Evolutionary conservation across 345 rosid genomes (phyloP).

Genomic region (Eucalyptus melliodora): DNA sequence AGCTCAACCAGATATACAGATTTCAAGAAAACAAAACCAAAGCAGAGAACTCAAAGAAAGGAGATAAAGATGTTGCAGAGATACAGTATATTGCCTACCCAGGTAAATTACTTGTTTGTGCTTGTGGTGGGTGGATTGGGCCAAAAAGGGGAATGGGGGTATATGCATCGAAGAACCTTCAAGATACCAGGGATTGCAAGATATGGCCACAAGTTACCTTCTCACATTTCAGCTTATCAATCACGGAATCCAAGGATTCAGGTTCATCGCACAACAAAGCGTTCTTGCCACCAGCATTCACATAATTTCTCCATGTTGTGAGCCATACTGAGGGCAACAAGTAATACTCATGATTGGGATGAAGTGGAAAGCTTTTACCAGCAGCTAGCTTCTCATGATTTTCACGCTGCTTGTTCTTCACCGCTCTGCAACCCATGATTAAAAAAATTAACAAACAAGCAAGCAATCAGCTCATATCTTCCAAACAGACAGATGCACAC

Average conservation of each 20-base stretch:
- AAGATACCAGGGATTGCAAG: neutral
- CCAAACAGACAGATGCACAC: neutral
- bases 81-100: neutral
- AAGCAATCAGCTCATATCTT: neutral
- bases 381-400: conserved; percentile 78
- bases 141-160: neutral
- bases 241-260: conserved; percentile 47
- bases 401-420: conserved; percentile 73
- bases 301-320: conserved; percentile 71
- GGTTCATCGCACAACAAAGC: conserved; percentile 49
- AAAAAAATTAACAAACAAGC: neutral
- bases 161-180: neutral
- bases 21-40: neutral
- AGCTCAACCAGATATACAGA: neutral
- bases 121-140: neutral
- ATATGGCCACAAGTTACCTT: conserved; percentile 36
- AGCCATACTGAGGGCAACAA: conserved; percentile 84
- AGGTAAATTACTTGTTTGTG: neutral
- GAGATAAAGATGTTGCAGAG: neutral
- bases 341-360: conserved; percentile 46
- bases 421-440: conserved; percentile 39
- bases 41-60: neutral
- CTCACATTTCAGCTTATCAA: conserved; percentile 61
- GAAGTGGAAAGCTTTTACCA: conserved; percentile 53
- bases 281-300: conserved; percentile 62